phyloP scores from a whole-genome alignment of 225 moss, liverwort and hornwort genomes.

The Thuidium tamariscinum region DNA sequence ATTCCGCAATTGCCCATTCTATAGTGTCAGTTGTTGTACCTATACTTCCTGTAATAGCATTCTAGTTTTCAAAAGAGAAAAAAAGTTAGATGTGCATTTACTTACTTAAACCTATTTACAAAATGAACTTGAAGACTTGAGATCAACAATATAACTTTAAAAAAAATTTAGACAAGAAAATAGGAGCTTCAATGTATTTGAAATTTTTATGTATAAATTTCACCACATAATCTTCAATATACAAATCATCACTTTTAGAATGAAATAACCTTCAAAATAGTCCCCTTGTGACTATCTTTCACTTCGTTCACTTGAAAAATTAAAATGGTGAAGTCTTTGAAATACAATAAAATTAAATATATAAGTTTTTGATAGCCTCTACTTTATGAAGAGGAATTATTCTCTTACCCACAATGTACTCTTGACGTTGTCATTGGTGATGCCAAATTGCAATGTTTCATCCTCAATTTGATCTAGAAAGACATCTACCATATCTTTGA shows the following conservation, averaged over 20 bases:
- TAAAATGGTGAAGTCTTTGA: neutral
- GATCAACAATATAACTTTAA: neutral
- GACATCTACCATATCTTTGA: neutral
- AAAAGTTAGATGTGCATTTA: neutral
- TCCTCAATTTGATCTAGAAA: neutral
- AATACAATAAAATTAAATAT: neutral
- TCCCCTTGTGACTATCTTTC: neutral
- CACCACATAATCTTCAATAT: neutral
- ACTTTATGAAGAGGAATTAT: neutral
- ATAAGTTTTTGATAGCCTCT: neutral
- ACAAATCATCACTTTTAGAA: neutral
- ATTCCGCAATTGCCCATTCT: neutral
- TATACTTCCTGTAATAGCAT: neutral
- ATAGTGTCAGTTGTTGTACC: neutral
- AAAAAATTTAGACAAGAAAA: neutral
- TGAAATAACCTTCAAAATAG: neutral
- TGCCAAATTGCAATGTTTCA: neutral
- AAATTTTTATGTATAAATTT: neutral
- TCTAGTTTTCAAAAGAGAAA: neutral
- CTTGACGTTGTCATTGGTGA: neutral
- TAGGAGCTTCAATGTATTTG: no score
- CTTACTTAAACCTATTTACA: accelerated
- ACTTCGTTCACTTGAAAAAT: neutral
- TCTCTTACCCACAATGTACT: neutral
- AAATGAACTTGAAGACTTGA: neutral